A percentile compares a stretch with the other conserved stretches of the same genome.
Evolutionary conservation across 2,329 filamentous ascomycete species (phyloP).

Genomic region (Pyrenochaeta sp.): DNA sequence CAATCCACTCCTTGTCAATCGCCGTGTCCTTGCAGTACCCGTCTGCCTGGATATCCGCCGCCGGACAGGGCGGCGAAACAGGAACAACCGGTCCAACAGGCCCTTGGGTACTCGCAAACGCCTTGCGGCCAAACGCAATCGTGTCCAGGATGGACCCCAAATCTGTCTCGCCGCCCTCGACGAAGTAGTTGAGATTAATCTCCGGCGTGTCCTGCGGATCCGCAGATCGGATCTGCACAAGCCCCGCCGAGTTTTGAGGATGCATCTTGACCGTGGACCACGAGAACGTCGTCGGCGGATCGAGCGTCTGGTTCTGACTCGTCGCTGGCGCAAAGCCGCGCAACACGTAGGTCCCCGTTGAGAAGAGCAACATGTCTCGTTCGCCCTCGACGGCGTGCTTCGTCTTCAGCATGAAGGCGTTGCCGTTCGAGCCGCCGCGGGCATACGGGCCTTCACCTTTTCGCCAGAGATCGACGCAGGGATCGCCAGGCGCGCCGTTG

Average conservation of each 20-base stretch:
- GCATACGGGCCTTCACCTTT: constrained; percentile 35
- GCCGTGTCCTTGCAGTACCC: constrained; percentile 24
- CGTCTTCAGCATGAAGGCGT: constrained; percentile 56
- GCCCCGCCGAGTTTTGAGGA: constrained; percentile 65
- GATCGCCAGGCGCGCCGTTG: constrained; percentile 28
- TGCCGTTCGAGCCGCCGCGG: constrained; percentile 57
- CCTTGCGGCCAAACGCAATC: constrained; percentile 61
- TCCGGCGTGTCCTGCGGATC: constrained; percentile 68
- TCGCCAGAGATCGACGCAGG: constrained; percentile 24
- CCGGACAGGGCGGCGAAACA: constrained; percentile 49
- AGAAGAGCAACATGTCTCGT: constrained; percentile 61
- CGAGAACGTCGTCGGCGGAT: constrained; percentile 30
- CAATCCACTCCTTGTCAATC: constrained; percentile 25
- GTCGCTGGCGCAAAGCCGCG: constrained; percentile 59
- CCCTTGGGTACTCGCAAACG: constrained; percentile 64
- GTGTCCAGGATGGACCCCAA: constrained; percentile 62
- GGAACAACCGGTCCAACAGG: constrained; percentile 39
- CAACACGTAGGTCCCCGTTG: constrained; percentile 56
- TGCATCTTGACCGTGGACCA: constrained; percentile 67
- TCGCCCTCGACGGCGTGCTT: constrained; percentile 53
- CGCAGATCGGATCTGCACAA: constrained; percentile 64
- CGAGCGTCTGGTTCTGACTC: constrained; percentile 50
- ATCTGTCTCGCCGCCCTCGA: constrained; percentile 60
- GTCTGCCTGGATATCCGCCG: constrained; percentile 33
- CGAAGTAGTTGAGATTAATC: constrained; percentile 52